phyloP scores from a whole-genome alignment of 345 rosid genomes.

The Arabidopsis suecica region DNA sequence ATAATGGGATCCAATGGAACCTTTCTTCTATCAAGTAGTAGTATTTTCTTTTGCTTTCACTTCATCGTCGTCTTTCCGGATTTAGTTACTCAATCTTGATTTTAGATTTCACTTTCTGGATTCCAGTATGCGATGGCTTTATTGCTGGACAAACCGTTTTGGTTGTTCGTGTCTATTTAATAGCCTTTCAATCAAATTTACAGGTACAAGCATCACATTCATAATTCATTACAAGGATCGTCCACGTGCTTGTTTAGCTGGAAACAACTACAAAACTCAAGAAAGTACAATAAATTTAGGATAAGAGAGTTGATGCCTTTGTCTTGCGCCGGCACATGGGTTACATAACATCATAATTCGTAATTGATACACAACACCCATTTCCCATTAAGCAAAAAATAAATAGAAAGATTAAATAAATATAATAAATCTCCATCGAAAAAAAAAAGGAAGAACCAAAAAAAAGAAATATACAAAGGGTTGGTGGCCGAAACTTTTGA shows the following conservation, averaged over 20 bases:
- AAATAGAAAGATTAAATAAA: conserved; percentile 48
- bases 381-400: conserved; percentile 17
- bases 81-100: not conserved
- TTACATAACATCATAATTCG: conserved; percentile 32
- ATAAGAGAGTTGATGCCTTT: conserved; percentile 42
- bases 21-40: not conserved
- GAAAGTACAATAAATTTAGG: conserved; percentile 38
- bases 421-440: conserved; percentile 41
- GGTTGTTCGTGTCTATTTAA: conserved; percentile 34
- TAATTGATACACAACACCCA: conserved; percentile 15
- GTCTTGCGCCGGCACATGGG: conserved; percentile 42
- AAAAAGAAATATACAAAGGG: conserved; percentile 41
- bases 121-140: conserved; percentile 13
- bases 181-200: conserved; percentile 17
- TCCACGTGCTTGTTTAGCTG: conserved; percentile 37
- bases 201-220: conserved; percentile 33
- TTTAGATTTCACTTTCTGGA: conserved; percentile 14
- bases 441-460: not conserved
- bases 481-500: conserved; percentile 29
- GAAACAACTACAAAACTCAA: conserved; percentile 37
- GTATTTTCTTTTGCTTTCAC: not conserved
- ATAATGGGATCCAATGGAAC: not conserved
- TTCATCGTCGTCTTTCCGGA: conserved; percentile 23
- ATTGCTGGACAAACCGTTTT: conserved; percentile 28
- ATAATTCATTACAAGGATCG: conserved; percentile 6